These are phyloP conservation scores for Malus hybrid DNA, from an alignment of 331 rosid genomes.

Conservation along the genomic window DNA sequence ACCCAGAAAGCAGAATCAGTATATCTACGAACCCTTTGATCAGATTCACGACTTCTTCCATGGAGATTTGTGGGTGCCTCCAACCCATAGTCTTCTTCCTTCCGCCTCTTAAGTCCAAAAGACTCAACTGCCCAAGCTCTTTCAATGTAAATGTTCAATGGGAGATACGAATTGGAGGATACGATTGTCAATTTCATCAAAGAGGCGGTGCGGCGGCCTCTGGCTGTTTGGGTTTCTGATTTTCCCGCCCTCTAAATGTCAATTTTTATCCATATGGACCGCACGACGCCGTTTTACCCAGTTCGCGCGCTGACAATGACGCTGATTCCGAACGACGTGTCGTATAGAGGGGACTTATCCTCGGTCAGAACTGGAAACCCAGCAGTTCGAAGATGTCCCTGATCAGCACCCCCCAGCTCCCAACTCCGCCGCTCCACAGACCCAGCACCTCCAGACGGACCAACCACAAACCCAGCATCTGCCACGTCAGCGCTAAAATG, in stretches of 20 bases:
- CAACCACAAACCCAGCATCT: constrained; percentile 1
- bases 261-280: too few relatives aligned
- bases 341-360: not conserved
- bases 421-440: constrained; percentile 8
- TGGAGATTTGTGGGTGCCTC: constrained; percentile 18
- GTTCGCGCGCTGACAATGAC: not conserved
- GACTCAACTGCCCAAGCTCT: not conserved
- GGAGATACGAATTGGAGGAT: not conserved
- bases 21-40: constrained; percentile 37
- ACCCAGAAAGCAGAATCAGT: constrained; percentile 37
- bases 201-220: not conserved
- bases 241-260: constrained; percentile 9
- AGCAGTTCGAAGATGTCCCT: not conserved
- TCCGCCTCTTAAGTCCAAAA: too few relatives aligned
- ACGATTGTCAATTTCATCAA: not conserved
- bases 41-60: constrained; percentile 22
- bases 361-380: not conserved
- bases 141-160: not conserved
- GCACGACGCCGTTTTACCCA: not conserved
- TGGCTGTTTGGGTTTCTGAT: not conserved
- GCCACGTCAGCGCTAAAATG: constrained; percentile 24
- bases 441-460: not conserved
- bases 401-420: constrained; percentile 1
- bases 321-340: not conserved
- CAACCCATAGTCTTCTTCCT: constrained; percentile 19